These are phyloP conservation scores for Ceriops zippeliana DNA, from an alignment of 345 rosid genomes.

Conservation along the genomic window DNA sequence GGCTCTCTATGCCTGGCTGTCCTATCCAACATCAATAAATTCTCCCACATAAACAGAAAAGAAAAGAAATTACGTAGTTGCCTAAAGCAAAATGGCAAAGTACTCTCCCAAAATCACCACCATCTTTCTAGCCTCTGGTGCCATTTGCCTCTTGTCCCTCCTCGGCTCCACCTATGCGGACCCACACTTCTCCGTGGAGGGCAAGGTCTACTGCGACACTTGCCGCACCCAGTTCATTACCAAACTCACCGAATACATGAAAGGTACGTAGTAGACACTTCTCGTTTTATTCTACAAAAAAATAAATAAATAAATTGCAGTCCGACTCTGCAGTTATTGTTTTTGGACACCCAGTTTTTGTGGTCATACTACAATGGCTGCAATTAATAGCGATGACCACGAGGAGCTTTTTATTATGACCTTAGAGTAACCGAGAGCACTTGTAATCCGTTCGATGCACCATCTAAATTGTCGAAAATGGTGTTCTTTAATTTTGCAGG, in stretches of 20 bases:
- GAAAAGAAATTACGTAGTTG: background rate
- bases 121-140: constrained; percentile 42
- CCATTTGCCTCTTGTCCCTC: constrained; percentile 47
- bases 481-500: constrained; percentile 18
- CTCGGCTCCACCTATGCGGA: constrained; percentile 29
- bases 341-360: too few relatives aligned
- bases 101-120: constrained; percentile 13
- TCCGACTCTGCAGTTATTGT: background rate
- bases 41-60: background rate
- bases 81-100: constrained; percentile 34
- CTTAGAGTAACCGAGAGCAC: background rate
- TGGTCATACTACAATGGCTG: too few relatives aligned
- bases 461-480: background rate
- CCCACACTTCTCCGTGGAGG: constrained; percentile 38
- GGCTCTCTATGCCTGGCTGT: too few relatives aligned
- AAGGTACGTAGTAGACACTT: constrained; percentile 20
- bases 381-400: too few relatives aligned
- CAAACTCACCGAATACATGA: constrained; percentile 38
- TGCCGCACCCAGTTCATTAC: constrained; percentile 63
- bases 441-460: background rate
- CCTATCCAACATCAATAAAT: too few relatives aligned
- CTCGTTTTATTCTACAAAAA: too few relatives aligned
- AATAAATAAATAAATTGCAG: background rate
- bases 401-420: too few relatives aligned
- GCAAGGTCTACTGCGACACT: constrained; percentile 61